These are phyloP conservation scores for Vanilla planifolia DNA, from an alignment of 106 monocot genomes.

Conservation along the genomic window DNA sequence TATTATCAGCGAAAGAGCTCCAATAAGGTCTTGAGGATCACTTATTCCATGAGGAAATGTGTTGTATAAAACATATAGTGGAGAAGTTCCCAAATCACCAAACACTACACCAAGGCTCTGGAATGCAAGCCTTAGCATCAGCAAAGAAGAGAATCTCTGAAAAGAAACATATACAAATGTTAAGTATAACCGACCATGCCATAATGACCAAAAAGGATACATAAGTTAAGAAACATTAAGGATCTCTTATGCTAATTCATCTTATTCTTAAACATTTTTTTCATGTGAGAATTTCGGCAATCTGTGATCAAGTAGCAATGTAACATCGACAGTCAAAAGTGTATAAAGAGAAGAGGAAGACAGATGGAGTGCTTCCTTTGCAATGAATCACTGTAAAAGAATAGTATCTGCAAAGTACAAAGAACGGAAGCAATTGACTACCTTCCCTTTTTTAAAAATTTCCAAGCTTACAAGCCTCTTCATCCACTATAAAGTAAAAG, in stretches of 20 bases:
- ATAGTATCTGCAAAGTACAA: too few species aligned
- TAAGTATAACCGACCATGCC: background rate
- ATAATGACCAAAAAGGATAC: too few species aligned
- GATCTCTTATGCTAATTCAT: background rate
- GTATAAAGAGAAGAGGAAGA: background rate
- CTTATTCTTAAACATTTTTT: background rate
- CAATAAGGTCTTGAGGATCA: constrained; percentile 52
- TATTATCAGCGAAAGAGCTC: constrained; percentile 71
- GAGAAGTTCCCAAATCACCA: constrained; percentile 69
- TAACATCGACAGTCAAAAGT: background rate
- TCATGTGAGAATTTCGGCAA: background rate
- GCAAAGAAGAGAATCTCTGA: constrained; percentile 43
- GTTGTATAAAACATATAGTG: constrained; percentile 58
- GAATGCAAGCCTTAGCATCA: constrained; percentile 51
- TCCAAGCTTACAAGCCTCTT: too few species aligned
- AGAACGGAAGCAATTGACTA: too few species aligned
- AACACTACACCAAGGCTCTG: constrained; percentile 69
- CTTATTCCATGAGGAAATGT: constrained; percentile 46
- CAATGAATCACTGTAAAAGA: too few species aligned
- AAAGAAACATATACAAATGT: background rate
- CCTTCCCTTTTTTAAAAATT: too few species aligned
- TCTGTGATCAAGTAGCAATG: too few species aligned
- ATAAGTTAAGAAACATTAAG: background rate
- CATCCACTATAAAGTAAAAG: background rate
- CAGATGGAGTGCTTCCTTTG: too few species aligned